Percentiles rank a stretch among this genome's conserved stretches.
phyloP scores from a whole-genome alignment of 192 early-diverging fungal genomes.

The Dispira simplex region DNA sequence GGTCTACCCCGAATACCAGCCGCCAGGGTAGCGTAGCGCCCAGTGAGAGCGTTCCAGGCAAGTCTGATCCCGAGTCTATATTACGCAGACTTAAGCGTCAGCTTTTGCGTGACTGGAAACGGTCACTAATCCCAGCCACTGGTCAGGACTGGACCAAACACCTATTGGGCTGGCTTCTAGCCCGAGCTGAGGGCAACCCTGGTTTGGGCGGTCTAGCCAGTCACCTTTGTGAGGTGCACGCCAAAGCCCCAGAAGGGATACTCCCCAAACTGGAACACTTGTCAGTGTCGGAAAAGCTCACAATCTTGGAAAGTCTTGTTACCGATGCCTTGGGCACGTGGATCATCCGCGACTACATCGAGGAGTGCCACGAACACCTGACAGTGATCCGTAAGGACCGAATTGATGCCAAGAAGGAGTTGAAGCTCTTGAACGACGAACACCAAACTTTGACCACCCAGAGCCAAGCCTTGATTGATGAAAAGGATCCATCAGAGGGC shows the following conservation, averaged over 20 bases:
- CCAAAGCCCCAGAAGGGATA: slow-evolving; percentile 22
- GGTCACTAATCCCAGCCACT: slow-evolving; percentile 2
- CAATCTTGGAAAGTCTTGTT: slow-evolving; percentile 45
- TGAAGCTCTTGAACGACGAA: slow-evolving; percentile 30
- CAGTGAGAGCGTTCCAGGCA: neutral
- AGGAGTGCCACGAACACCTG: slow-evolving; percentile 49
- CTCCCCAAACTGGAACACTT: slow-evolving; percentile 21
- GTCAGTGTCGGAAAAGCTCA: slow-evolving; percentile 35
- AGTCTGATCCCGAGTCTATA: neutral
- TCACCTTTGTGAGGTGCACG: slow-evolving; percentile 24
- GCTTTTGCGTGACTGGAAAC: neutral
- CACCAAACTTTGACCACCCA: neutral
- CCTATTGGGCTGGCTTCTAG: slow-evolving; percentile 23
- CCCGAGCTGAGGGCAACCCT: slow-evolving; percentile 17
- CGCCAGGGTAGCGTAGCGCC: neutral
- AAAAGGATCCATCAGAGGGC: too few species aligned
- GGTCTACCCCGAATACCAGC: too few species aligned
- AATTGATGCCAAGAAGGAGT: slow-evolving; percentile 48
- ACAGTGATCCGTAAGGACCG: slow-evolving; percentile 60
- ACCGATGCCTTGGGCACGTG: slow-evolving; percentile 39
- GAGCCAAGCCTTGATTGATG: neutral
- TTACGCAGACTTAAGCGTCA: neutral
- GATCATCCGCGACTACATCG: slow-evolving; percentile 46
- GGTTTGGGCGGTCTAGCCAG: slow-evolving; percentile 12
- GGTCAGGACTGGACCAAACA: slow-evolving; percentile 16